These are phyloP conservation scores for Epichloe uncinata DNA, from an alignment of 2,329 filamentous ascomycete species.

Conservation along the genomic window DNA sequence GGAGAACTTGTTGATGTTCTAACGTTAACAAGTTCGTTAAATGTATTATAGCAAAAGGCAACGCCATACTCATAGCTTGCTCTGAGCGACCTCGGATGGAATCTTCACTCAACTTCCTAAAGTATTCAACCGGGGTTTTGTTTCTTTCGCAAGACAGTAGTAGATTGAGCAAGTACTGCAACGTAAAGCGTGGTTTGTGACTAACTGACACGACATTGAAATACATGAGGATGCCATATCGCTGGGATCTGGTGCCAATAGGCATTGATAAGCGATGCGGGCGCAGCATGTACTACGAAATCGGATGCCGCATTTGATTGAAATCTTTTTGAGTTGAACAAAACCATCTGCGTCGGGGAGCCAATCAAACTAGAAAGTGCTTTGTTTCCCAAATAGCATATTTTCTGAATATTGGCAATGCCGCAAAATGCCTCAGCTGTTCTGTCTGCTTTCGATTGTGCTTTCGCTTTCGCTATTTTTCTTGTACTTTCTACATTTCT, in stretches of 20 bases:
- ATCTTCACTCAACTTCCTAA: too few relatives aligned
- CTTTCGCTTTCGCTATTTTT: neutral
- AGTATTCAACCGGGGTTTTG: too few relatives aligned
- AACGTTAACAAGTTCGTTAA: neutral
- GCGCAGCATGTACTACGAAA: neutral
- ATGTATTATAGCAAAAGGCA: slow-evolving; percentile 1
- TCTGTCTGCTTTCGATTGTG: neutral
- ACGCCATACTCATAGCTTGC: neutral
- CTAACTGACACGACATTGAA: neutral
- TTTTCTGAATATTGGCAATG: neutral
- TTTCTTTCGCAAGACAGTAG: too few relatives aligned
- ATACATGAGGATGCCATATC: neutral
- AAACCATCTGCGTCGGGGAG: neutral
- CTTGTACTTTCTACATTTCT: neutral
- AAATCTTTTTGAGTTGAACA: neutral
- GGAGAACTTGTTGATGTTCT: neutral
- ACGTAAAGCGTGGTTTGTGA: neutral
- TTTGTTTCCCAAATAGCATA: neutral
- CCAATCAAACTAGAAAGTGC: neutral
- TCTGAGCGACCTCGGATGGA: too few relatives aligned
- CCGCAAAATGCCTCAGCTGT: neutral
- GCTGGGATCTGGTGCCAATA: neutral
- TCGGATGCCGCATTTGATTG: neutral
- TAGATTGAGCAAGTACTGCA: neutral
- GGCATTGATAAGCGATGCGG: neutral